These are phyloP conservation scores for Fusarium bactridioides DNA, from an alignment of 2,329 filamentous ascomycete genomes.

Conservation along the genomic window DNA sequence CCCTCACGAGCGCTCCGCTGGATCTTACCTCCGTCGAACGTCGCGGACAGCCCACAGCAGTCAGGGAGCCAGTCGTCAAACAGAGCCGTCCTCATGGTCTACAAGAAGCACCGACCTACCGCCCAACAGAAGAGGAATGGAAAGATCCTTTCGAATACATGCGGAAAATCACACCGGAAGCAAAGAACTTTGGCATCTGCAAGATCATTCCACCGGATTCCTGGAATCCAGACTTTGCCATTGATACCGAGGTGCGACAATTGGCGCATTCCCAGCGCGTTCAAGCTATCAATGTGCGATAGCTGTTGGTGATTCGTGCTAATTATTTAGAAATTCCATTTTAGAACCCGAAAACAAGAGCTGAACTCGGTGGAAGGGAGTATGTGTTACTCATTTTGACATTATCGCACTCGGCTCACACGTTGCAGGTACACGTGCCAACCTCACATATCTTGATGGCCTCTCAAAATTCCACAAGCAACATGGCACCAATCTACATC, in stretches of 20 bases:
- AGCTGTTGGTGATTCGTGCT: slow-evolving; percentile 2
- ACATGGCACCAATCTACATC: slow-evolving; percentile 90
- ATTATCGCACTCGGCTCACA: slow-evolving; percentile 44
- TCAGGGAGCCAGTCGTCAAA: slow-evolving; percentile 78
- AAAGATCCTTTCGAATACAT: slow-evolving; percentile 94
- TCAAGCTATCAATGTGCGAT: background rate
- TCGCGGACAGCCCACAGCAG: slow-evolving; percentile 80
- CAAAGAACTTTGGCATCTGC: slow-evolving; percentile 87
- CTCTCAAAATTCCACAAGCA: slow-evolving; percentile 97
- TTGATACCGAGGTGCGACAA: slow-evolving; percentile 84
- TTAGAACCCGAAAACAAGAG: slow-evolving; percentile 94
- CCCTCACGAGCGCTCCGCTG: slow-evolving; percentile 68
- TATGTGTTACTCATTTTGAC: slow-evolving; percentile 56
- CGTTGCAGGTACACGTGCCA: slow-evolving; percentile 83
- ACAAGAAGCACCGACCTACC: slow-evolving; percentile 88
- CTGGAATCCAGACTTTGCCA: slow-evolving; percentile 95
- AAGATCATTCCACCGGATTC: slow-evolving; percentile 93
- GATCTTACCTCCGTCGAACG: slow-evolving; percentile 92
- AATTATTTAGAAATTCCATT: slow-evolving; percentile 82
- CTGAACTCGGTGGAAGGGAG: slow-evolving; percentile 98
- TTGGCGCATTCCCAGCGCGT: slow-evolving; percentile 12
- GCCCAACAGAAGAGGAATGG: slow-evolving; percentile 92
- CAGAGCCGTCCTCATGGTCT: slow-evolving; percentile 84
- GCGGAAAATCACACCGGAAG: slow-evolving; percentile 87
- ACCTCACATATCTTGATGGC: slow-evolving; percentile 94